These are phyloP conservation scores for Aureobasidium musti DNA, from an alignment of 2,329 filamentous ascomycete genomes.

Conservation along the genomic window DNA sequence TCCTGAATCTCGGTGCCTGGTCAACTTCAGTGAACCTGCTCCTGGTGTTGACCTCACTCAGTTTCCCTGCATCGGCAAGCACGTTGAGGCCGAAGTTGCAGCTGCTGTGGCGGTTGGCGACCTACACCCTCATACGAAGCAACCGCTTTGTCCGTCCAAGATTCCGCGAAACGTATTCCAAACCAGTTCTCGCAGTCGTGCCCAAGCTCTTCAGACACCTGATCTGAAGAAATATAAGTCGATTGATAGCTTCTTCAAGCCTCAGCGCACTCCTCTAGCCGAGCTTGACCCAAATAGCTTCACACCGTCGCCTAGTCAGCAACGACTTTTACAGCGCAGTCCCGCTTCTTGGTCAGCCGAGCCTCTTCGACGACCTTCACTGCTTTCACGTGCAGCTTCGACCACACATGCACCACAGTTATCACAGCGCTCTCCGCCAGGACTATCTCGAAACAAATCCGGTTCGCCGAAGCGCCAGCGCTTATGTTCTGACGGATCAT, in stretches of 20 bases:
- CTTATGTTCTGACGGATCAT: constrained; percentile 48
- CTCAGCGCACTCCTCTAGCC: constrained; percentile 63
- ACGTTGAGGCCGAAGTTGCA: constrained; percentile 66
- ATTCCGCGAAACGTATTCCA: neutral
- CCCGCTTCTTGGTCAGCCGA: constrained; percentile 58
- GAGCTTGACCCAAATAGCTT: constrained; percentile 69
- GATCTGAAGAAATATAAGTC: constrained; percentile 62
- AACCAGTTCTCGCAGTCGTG: neutral
- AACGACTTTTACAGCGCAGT: constrained; percentile 58
- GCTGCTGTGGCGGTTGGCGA: constrained; percentile 76
- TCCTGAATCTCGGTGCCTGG: constrained; percentile 67
- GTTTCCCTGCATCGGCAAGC: constrained; percentile 78
- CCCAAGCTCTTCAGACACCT: constrained; percentile 42
- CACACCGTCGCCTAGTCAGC: constrained; percentile 66
- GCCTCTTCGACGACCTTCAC: constrained; percentile 36
- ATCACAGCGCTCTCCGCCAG: constrained; percentile 38
- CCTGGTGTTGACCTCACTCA: constrained; percentile 64
- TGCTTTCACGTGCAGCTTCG: constrained; percentile 36
- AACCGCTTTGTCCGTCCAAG: constrained; percentile 53
- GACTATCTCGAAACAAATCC: constrained; percentile 47
- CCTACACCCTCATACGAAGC: constrained; percentile 86
- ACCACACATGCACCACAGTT: constrained; percentile 32
- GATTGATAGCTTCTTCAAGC: constrained; percentile 66
- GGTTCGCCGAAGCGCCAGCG: constrained; percentile 47
- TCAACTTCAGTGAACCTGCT: constrained; percentile 71